These are phyloP conservation scores for Sarocladium strictum DNA, from an alignment of 2,329 filamentous ascomycete species.

Conservation along the genomic window DNA sequence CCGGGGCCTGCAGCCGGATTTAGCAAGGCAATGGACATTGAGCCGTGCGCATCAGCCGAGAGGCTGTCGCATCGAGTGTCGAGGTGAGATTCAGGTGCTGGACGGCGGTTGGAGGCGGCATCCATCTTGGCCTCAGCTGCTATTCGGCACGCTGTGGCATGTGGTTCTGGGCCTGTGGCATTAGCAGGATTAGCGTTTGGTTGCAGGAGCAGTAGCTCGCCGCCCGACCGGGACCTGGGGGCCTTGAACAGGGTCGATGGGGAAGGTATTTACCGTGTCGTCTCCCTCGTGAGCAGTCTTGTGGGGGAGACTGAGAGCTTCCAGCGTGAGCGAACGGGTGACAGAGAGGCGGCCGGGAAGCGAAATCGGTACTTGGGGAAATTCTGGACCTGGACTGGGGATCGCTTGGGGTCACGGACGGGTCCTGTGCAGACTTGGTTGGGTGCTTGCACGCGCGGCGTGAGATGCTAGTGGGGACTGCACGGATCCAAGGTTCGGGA, in stretches of 20 bases:
- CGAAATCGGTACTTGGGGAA: conserved; percentile 9
- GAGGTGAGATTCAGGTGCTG: background rate
- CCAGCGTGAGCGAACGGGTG: background rate
- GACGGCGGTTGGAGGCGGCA: background rate
- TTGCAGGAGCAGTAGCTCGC: background rate
- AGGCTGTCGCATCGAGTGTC: background rate
- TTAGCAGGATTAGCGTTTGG: background rate
- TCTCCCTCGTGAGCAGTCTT: background rate
- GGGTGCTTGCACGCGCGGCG: background rate
- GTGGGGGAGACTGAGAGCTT: background rate
- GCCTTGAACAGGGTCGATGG: too few relatives aligned
- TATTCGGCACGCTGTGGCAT: too few relatives aligned
- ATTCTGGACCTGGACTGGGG: conserved; percentile 5
- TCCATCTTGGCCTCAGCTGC: too few relatives aligned
- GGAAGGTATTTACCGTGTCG: background rate
- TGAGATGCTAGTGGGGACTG: background rate
- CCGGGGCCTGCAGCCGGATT: background rate
- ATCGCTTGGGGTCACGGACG: background rate
- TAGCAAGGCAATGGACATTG: background rate
- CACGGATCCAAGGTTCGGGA: conserved; percentile 1
- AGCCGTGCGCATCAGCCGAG: conserved; percentile 5
- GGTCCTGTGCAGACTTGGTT: background rate
- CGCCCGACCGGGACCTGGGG: too few relatives aligned
- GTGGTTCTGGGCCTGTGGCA: background rate
- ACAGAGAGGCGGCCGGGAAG: background rate